Evolutionary conservation across 2,329 filamentous ascomycete species (phyloP), one percentile per base, ranked within the genome.

Genomic region (Fusarium annulatum): DNA sequence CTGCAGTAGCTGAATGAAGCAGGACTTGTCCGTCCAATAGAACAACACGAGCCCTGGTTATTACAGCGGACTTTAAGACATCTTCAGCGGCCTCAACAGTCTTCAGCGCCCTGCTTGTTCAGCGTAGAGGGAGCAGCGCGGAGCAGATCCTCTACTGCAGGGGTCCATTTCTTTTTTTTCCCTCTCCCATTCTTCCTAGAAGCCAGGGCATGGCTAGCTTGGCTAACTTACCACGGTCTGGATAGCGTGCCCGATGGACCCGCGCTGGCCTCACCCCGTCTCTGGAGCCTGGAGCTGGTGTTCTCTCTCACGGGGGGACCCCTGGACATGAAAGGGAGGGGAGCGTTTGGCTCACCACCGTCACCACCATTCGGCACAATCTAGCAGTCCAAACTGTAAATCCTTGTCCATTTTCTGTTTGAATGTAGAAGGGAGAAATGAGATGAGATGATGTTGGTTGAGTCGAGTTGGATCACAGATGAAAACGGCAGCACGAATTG

Each of bases 141-240:
- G 53, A 69, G 67, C 57, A 71, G 71, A 71, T 73, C 71, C 71
- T 71, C 71, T 74, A 67, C 61, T 74, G 62, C 62, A 73, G 62
- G 71, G 71, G 55, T 30, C 58, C 45, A 67, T 61, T 34, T 41
- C 34, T 46, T 43, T 55, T 55, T 53, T 36, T n/a, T 18, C 7
- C 33, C 14, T 39, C 9, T 53, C 34, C 8, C 34, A 55, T 55
- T 46, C n/a, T 41, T 59, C 41, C 30, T 4, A 36, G 21, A 21
- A 23, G 39, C 41, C 30, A 48, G 30, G n/a, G 18, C 53, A 43
- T 14, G 23, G n/a, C 15, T 16, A 43, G n/a, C 26, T 19, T 28
- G 46, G 46, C 46, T 49, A 33, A 51, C 21, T 23, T 51, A 51
- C 21, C 48, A 51, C 12, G 33, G 55, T 18, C 30, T 26, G 19